phyloP scores from a whole-genome alignment of 2,329 filamentous ascomycete genomes.

The Beauveria caledonica region DNA sequence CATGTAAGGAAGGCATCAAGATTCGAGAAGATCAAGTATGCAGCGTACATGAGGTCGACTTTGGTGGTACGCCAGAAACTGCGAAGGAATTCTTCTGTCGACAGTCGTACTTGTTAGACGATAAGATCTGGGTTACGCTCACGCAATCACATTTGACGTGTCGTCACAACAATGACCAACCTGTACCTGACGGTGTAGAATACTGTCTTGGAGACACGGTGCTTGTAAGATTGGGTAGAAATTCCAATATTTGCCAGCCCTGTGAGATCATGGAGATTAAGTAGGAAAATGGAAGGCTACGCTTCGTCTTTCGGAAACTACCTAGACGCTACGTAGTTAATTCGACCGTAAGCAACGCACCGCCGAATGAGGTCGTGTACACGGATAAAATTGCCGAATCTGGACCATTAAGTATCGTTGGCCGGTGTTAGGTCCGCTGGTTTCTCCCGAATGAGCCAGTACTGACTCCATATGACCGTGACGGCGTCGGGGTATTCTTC shows the following conservation, averaged over 20 bases:
- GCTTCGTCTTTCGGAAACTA: constrained; percentile 42
- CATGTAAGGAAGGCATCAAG: constrained; percentile 44
- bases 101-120: constrained; percentile 55
- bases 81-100: constrained; percentile 56
- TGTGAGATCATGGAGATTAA: constrained; percentile 45
- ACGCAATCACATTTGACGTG: constrained; percentile 47
- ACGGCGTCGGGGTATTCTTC: constrained; percentile 59
- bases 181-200: constrained; percentile 10
- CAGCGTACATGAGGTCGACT: constrained; percentile 49
- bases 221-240: constrained; percentile 29
- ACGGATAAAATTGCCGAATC: constrained; percentile 37
- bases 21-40: constrained; percentile 49
- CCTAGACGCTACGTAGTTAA: constrained; percentile 38
- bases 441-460: constrained; percentile 40
- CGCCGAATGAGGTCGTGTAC: constrained; percentile 53
- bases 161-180: constrained; percentile 21
- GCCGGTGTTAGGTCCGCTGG: constrained; percentile 52
- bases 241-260: constrained; percentile 42
- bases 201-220: constrained; percentile 53
- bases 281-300: constrained; percentile 20
- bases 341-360: constrained; percentile 19
- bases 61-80: constrained; percentile 41
- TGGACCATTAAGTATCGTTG: constrained; percentile 33
- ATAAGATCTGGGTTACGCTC: constrained; percentile 55
- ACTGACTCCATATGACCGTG: constrained; percentile 54